A percentile compares a stretch with the other conserved stretches of the same genome.
These are phyloP conservation scores for Avicennia marina DNA, from an alignment of 257 asterid genomes.

Conservation along the genomic window DNA sequence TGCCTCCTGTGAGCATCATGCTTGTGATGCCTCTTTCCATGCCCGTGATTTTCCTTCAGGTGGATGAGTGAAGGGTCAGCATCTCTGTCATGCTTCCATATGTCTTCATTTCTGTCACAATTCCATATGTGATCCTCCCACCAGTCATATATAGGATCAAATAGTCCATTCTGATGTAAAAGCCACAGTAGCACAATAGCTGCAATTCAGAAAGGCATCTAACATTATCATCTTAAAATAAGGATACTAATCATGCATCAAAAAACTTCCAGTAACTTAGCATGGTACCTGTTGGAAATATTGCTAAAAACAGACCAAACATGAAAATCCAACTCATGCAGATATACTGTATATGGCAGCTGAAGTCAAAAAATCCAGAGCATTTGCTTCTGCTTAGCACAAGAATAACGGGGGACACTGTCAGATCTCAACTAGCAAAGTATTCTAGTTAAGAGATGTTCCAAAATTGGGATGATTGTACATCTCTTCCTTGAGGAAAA, in stretches of 20 bases:
- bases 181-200: slow-evolving; percentile 76
- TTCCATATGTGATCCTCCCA: slow-evolving; percentile 83
- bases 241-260: not conserved
- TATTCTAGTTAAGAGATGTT: not conserved
- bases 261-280: slow-evolving; percentile 1
- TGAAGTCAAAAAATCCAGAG: slow-evolving; percentile 77
- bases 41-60: slow-evolving; percentile 32
- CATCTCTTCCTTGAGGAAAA: not conserved
- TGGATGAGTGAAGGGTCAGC: slow-evolving; percentile 25
- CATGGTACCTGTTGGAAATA: slow-evolving; percentile 72
- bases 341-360: slow-evolving; percentile 81
- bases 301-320: slow-evolving; percentile 72
- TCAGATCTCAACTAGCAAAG: slow-evolving; percentile 1
- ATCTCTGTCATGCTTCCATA: slow-evolving; percentile 26
- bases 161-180: slow-evolving; percentile 78
- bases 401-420: slow-evolving; percentile 11
- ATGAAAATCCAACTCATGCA: slow-evolving; percentile 80
- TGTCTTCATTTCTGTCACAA: slow-evolving; percentile 16
- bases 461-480: not conserved
- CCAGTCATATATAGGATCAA: slow-evolving; percentile 92
- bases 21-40: slow-evolving; percentile 40
- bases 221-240: not conserved
- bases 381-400: slow-evolving; percentile 58
- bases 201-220: slow-evolving; percentile 31
- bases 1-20: slow-evolving; percentile 38